Evolutionary conservation across 768 basidiomycete genomes (phyloP), one percentile per base, ranked within the genome.

Genomic region (Pilatotrama ljubarskyi): DNA sequence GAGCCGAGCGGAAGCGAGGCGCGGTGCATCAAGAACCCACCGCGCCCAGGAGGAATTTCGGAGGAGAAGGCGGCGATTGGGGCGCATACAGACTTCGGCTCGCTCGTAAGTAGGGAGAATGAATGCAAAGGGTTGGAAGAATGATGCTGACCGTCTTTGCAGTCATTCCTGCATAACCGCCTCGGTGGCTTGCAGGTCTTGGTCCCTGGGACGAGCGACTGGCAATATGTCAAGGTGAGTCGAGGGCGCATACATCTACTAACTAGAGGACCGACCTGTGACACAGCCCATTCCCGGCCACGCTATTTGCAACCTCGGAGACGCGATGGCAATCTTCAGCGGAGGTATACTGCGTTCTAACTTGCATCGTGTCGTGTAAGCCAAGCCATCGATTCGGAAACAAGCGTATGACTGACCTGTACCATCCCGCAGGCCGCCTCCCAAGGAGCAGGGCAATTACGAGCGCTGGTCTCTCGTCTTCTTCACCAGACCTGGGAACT

Each of bases 181-280:
- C 79, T 89, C 0, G 88, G 88, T 3, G 88, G 88, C 0, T 74
- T 90, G 3, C 88, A 90, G 60, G 87, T 90, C 0, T 75, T 88
- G 47, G 79, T 80, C 0, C 87, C 86, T 1, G 85, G 83, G 14
- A 67, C 78, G 6, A 80, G 84, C 24, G 70, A 79, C 20, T 90
- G 88, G 88, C 82, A 83, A 67, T 90, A 88, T 62, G 76, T 90
- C 64, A 83, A 81, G 78, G 87, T 81, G 47, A 9, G 62, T 47
- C 15, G n/a, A n/a, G n/a, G n/a, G n/a, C n/a, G n/a, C n/a, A n/a
- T n/a, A n/a, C n/a, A n/a, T n/a, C n/a, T n/a, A n/a, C n/a, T n/a
- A n/a, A n/a, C n/a, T n/a, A n/a, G n/a, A n/a, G n/a, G n/a, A n/a
- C n/a, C n/a, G n/a, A n/a, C n/a, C n/a, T n/a, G 10, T 24, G 0